Evolutionary conservation across 345 rosid species (phyloP).

Genomic region (Lepidium didymum): DNA sequence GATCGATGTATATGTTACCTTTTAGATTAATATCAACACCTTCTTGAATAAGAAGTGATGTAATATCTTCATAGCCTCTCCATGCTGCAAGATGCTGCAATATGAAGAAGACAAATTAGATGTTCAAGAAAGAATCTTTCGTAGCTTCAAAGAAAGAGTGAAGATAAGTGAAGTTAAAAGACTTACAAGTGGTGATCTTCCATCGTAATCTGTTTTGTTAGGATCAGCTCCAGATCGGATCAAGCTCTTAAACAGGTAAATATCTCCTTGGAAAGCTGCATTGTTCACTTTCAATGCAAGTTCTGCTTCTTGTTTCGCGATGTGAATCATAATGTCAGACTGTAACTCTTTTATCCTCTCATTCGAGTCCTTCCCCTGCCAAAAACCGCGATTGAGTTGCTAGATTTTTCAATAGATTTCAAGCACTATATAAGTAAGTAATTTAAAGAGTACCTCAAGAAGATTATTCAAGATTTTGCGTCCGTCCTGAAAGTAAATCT

Average conservation of each 20-base stretch:
- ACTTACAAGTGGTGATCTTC: constrained; percentile 82
- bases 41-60: constrained; percentile 54
- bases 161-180: background rate
- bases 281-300: constrained; percentile 82
- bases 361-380: constrained; percentile 66
- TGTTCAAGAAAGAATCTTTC: background rate
- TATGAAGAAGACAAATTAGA: constrained; percentile 11
- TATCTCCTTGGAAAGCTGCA: constrained; percentile 82
- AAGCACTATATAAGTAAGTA: background rate
- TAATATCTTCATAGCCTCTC: constrained; percentile 70
- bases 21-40: constrained; percentile 53
- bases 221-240: constrained; percentile 87
- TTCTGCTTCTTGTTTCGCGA: constrained; percentile 93
- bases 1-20: constrained; percentile 38
- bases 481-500: constrained; percentile 88
- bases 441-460: constrained; percentile 48
- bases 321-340: constrained; percentile 76
- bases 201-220: constrained; percentile 83
- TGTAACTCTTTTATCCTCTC: constrained; percentile 68
- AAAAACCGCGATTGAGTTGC: background rate
- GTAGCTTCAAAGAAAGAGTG: background rate
- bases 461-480: constrained; percentile 75
- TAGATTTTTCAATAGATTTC: background rate
- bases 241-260: constrained; percentile 66
- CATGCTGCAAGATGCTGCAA: constrained; percentile 88